Evolutionary conservation across 2,329 filamentous ascomycete species (phyloP).

Genomic region (Colletotrichum sp.): DNA sequence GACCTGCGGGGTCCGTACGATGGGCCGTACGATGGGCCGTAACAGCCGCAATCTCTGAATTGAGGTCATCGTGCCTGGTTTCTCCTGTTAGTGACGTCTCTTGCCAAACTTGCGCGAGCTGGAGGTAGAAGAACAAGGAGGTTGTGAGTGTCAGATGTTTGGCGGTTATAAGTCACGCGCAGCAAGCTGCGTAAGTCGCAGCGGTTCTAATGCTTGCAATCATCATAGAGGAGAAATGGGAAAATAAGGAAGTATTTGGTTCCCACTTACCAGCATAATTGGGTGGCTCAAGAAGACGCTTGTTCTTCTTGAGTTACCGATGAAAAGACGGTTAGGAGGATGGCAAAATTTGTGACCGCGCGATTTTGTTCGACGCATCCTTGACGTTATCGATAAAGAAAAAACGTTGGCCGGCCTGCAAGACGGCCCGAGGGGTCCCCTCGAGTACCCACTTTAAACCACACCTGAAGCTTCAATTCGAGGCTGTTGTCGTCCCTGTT

Average conservation of each 20-base stretch:
- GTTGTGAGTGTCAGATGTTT: conserved; percentile 37
- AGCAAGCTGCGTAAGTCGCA: conserved; percentile 54
- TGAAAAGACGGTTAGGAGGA: fast-evolving
- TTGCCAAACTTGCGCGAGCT: conserved; percentile 25
- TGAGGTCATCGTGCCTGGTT: conserved; percentile 37
- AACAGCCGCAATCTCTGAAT: conserved; percentile 38
- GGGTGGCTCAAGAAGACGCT: conserved; percentile 12
- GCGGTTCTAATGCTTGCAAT: conserved; percentile 51
- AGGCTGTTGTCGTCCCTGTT: not conserved
- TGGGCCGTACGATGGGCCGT: conserved; percentile 23
- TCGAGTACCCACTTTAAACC: not conserved
- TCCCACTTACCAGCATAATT: conserved; percentile 17
- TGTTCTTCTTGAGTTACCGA: conserved; percentile 12
- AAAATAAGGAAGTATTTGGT: not conserved
- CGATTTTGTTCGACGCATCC: not conserved
- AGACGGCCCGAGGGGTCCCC: not conserved
- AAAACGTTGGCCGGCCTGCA: not conserved
- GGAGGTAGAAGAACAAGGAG: conserved; percentile 10
- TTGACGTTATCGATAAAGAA: conserved; percentile 18
- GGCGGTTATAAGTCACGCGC: conserved; percentile 48
- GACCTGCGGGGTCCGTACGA: conserved; percentile 20
- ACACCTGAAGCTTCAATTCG: not conserved
- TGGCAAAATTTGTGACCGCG: not conserved
- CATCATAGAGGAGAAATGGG: conserved; percentile 29
- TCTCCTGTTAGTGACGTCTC: conserved; percentile 10